Conservation (phyloP, 2,329 filamentous ascomycete genomes). For the Clonostachys chloroleuca region DNA sequence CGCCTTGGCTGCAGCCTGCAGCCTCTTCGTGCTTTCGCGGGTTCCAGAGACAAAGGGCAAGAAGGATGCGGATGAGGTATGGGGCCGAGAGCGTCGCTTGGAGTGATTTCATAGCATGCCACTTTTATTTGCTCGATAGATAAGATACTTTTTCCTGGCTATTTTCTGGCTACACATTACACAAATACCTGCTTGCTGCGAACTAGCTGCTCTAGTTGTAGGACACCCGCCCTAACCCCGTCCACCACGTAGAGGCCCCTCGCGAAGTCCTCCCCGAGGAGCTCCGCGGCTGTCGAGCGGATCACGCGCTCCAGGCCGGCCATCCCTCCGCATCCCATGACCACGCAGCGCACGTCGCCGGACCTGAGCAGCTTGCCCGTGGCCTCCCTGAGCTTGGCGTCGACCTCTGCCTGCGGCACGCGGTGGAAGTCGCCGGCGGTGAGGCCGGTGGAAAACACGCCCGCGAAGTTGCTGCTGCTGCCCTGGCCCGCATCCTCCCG, state of each 20-base stretch:
- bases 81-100: conserved; percentile 46
- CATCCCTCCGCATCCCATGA: conserved; percentile 91
- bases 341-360: conserved; percentile 60
- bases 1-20: conserved; percentile 63
- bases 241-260: conserved; percentile 67
- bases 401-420: conserved; percentile 60
- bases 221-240: conserved; percentile 68
- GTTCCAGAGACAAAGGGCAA: conserved; percentile 91
- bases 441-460: conserved; percentile 78
- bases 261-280: conserved; percentile 55
- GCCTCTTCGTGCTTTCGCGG: conserved; percentile 64
- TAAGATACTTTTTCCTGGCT: not conserved
- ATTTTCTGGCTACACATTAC: no score
- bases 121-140: not conserved
- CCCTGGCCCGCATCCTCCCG: conserved; percentile 13
- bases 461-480: conserved; percentile 43
- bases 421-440: conserved; percentile 77
- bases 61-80: conserved; percentile 82
- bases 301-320: conserved; percentile 78
- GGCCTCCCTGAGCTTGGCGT: conserved; percentile 62
- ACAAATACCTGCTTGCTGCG: conserved; percentile 33
- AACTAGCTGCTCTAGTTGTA: conserved; percentile 54
- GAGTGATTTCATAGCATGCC: not conserved
- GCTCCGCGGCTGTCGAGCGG: conserved; percentile 60
- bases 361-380: conserved; percentile 59